These are phyloP conservation scores for Hypoxylon sp. DNA, from an alignment of 2,329 filamentous ascomycete species.

Conservation along the genomic window DNA sequence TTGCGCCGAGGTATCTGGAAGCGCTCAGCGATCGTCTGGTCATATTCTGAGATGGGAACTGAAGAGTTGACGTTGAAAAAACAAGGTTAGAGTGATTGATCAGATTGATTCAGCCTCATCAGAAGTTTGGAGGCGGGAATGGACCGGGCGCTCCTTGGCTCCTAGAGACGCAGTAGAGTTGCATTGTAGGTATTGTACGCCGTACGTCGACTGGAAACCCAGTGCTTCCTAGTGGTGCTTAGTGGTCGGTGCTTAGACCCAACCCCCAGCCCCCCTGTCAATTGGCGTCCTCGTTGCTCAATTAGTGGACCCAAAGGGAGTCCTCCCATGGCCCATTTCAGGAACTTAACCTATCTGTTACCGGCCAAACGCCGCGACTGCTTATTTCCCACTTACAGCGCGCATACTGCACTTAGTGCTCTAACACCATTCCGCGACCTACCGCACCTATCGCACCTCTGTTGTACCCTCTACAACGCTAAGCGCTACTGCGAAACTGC, in stretches of 20 bases:
- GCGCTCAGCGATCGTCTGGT: constrained; percentile 16
- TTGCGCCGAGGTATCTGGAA: constrained; percentile 27
- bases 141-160: constrained; percentile 30
- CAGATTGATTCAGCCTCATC: constrained; percentile 48
- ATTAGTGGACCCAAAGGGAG: constrained; percentile 23
- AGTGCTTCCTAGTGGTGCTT: not conserved
- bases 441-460: no score
- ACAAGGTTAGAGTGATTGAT: constrained; percentile 37
- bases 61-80: constrained; percentile 46
- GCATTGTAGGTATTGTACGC: no score
- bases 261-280: constrained; percentile 15
- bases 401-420: constrained; percentile 21
- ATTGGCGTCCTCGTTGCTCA: constrained; percentile 40
- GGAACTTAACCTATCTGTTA: constrained; percentile 38
- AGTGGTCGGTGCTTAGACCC: not conserved
- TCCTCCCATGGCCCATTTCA: constrained; percentile 22
- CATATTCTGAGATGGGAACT: constrained; percentile 35
- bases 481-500: constrained; percentile 23
- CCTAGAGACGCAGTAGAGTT: constrained; percentile 36
- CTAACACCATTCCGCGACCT: constrained; percentile 29
- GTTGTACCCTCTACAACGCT: not conserved
- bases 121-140: constrained; percentile 41
- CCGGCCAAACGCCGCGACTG: constrained; percentile 4
- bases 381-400: not conserved
- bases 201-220: no score